Evolutionary conservation across 2,329 filamentous ascomycete species (phyloP).

Genomic region (Knufia petricola): DNA sequence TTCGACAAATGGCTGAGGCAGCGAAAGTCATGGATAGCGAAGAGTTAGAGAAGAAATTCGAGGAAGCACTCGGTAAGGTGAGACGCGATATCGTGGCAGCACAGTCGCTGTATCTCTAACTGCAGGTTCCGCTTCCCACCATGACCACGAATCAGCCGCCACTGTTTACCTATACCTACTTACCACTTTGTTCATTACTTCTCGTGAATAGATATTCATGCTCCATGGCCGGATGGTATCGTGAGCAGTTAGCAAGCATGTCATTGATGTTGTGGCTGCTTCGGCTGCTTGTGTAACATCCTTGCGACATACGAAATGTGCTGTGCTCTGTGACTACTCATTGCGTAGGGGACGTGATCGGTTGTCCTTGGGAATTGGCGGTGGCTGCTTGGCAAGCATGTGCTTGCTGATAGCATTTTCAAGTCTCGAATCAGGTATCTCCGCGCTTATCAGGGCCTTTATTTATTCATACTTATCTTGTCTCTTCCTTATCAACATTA

Average conservation of each 20-base stretch:
- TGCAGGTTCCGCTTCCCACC: neutral
- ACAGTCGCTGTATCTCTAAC: slow-evolving; percentile 80
- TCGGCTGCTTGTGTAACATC: neutral
- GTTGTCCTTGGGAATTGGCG: neutral
- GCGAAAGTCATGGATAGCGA: slow-evolving; percentile 97
- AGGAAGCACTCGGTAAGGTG: slow-evolving; percentile 73
- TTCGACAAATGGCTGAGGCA: slow-evolving; percentile 91
- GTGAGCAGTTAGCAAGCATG: neutral
- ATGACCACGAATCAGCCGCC: neutral
- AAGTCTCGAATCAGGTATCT: neutral
- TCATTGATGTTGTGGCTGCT: slow-evolving; percentile 6
- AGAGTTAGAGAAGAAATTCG: slow-evolving; percentile 86
- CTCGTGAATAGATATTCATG: neutral
- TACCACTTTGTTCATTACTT: neutral
- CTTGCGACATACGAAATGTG: too few species aligned
- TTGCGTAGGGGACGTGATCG: too few species aligned
- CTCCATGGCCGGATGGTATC: neutral
- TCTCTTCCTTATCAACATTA: neutral
- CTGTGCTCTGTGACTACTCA: too few species aligned
- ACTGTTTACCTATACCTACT: neutral
- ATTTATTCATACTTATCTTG: neutral
- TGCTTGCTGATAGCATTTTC: neutral
- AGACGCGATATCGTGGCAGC: slow-evolving; percentile 89
- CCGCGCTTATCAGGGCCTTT: neutral
- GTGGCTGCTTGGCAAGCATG: neutral